Percentiles rank a stretch among this genome's conserved stretches.
Conservation (phyloP, 1,284 basidiomycete genomes). For the Porphyrellus sp. region DNA sequence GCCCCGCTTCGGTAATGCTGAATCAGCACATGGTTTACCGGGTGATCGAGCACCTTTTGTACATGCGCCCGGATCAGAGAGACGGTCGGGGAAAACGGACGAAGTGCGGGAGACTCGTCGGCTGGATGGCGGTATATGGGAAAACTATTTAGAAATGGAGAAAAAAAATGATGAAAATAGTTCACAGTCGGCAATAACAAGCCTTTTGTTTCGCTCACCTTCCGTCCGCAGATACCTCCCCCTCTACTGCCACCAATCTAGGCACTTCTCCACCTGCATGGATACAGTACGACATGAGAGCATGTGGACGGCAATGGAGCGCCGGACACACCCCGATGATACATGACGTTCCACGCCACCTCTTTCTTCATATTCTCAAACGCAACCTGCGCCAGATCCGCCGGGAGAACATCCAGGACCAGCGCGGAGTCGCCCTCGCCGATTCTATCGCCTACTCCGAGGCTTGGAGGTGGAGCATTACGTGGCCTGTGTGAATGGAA, state of each 20-base stretch:
- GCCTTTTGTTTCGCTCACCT: slow-evolving; percentile 41
- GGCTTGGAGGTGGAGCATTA: slow-evolving; percentile 19
- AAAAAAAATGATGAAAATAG: slow-evolving; percentile 5
- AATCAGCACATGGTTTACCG: slow-evolving; percentile 75
- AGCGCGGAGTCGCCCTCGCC: slow-evolving; percentile 67
- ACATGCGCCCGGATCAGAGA: slow-evolving; percentile 58
- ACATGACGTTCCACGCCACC: slow-evolving; percentile 69
- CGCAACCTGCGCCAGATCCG: slow-evolving; percentile 48
- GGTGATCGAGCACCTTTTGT: slow-evolving; percentile 51
- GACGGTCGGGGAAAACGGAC: slow-evolving; percentile 64
- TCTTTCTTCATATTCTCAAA: slow-evolving; percentile 59
- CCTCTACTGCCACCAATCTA: slow-evolving; percentile 68
- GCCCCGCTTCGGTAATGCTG: slow-evolving; percentile 71
- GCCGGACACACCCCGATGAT: slow-evolving; percentile 54
- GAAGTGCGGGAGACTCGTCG: slow-evolving; percentile 65
- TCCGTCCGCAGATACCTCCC: slow-evolving; percentile 56
- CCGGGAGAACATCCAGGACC: slow-evolving; percentile 51
- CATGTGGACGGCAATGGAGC: not conserved
- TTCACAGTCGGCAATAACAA: slow-evolving; percentile 3
- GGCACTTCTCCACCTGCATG: slow-evolving; percentile 69
- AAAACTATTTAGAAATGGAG: slow-evolving; percentile 41
- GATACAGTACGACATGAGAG: slow-evolving; percentile 13
- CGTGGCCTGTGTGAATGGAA: slow-evolving; percentile 21
- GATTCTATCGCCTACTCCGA: slow-evolving; percentile 42
- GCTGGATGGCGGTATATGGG: slow-evolving; percentile 77